Percentiles rank a stretch among this genome's conserved stretches.
These are phyloP conservation scores for Amyloporia xantha DNA, from an alignment of 768 basidiomycete species.

Conservation along the genomic window DNA sequence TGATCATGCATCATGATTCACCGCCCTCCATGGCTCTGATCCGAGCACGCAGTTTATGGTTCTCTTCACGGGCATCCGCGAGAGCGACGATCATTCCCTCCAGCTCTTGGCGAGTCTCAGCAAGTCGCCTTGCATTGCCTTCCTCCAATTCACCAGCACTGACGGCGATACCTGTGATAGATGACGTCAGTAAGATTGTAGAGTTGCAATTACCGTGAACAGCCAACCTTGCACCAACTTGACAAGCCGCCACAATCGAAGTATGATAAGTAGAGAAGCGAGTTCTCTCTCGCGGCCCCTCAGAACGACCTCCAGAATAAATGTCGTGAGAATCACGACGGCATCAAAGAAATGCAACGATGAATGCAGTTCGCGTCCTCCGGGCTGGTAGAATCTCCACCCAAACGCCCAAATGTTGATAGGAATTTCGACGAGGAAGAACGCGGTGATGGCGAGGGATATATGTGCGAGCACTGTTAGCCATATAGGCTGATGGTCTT, in stretches of 20 bases:
- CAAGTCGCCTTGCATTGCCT: conserved; percentile 41
- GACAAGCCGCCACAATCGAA: conserved; percentile 78
- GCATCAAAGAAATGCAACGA: conserved; percentile 72
- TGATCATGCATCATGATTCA: neutral
- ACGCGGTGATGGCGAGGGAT: conserved; percentile 60
- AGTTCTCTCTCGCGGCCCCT: conserved; percentile 66
- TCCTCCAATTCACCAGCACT: conserved; percentile 69
- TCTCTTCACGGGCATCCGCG: conserved; percentile 43
- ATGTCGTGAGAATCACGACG: conserved; percentile 62
- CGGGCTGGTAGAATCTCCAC: conserved; percentile 53
- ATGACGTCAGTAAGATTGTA: neutral
- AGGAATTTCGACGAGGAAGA: conserved; percentile 78
- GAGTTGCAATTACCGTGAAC: neutral
- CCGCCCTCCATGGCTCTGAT: conserved; percentile 8
- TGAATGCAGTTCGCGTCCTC: conserved; percentile 46
- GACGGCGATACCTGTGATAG: conserved; percentile 60
- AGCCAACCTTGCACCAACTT: conserved; percentile 58
- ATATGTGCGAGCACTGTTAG: conserved; percentile 53
- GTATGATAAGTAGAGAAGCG: conserved; percentile 58
- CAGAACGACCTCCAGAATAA: conserved; percentile 63
- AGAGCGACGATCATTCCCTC: conserved; percentile 33
- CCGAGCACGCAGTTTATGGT: conserved; percentile 36
- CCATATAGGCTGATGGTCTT: conserved; percentile 47
- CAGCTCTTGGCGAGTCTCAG: conserved; percentile 42
- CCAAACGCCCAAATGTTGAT: conserved; percentile 64